These are phyloP conservation scores for Neurospora pannonica DNA, from an alignment of 495 filamentous ascomycete genomes.

Conservation along the genomic window DNA sequence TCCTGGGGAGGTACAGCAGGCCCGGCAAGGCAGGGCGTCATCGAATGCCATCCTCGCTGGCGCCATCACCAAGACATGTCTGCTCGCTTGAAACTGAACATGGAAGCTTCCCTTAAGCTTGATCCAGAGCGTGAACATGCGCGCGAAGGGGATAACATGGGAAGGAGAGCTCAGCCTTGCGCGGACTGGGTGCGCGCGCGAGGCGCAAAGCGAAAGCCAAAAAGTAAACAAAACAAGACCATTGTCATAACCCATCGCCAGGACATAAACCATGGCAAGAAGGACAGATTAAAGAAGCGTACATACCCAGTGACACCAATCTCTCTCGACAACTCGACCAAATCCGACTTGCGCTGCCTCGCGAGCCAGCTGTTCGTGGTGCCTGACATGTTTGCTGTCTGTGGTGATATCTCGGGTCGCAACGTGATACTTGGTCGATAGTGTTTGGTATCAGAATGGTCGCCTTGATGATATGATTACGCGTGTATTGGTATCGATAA, in stretches of 20 bases:
- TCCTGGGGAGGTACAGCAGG: background rate
- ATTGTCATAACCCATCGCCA: background rate
- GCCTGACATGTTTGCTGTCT: conserved; percentile 26
- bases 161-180: background rate
- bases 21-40: background rate
- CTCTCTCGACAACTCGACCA: conserved; percentile 62
- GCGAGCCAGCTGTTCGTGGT: conserved; percentile 58
- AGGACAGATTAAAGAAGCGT: conserved; percentile 7
- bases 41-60: background rate
- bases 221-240: background rate
- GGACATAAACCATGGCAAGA: background rate
- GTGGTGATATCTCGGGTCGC: conserved; percentile 1
- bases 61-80: background rate
- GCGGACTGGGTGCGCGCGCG: background rate
- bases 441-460: conserved; percentile 12
- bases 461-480: conserved; percentile 25
- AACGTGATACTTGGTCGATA: background rate
- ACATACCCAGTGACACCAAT: conserved; percentile 67
- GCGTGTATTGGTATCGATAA: background rate
- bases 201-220: background rate
- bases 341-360: conserved; percentile 74
- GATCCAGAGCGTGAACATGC: background rate
- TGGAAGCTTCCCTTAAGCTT: background rate
- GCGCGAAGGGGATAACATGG: background rate
- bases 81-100: conserved; percentile 1